Evolutionary conservation across 768 basidiomycete genomes (phyloP).

Genomic region (Lentinula aciculospora): DNA sequence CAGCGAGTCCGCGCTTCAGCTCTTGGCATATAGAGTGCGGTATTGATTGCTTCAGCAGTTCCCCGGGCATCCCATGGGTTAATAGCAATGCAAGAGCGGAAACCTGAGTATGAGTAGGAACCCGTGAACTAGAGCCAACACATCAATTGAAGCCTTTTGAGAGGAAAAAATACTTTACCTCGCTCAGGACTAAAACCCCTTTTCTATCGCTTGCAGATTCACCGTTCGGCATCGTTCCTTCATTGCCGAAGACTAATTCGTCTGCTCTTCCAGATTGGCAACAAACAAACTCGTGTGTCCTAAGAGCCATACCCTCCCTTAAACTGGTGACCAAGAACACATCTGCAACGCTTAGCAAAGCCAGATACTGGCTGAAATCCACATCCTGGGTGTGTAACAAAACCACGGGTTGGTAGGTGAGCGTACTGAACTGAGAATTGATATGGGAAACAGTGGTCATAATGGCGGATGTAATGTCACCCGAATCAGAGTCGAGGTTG

Average conservation of each 20-base stretch:
- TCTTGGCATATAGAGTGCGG: constrained; percentile 74
- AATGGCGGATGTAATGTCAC: constrained; percentile 7
- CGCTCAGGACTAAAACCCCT: constrained; percentile 73
- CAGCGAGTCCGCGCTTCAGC: constrained; percentile 60
- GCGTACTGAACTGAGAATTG: constrained; percentile 76
- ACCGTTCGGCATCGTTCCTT: constrained; percentile 15
- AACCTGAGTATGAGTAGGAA: constrained; percentile 81
- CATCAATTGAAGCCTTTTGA: neutral
- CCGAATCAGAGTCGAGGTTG: neutral
- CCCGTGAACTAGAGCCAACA: constrained; percentile 67
- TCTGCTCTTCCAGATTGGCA: constrained; percentile 57
- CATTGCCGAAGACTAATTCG: neutral
- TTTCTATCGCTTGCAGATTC: constrained; percentile 23
- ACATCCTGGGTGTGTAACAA: constrained; percentile 82
- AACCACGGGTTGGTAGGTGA: constrained; percentile 85
- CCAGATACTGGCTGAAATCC: constrained; percentile 83
- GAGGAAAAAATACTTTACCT: constrained; percentile 36
- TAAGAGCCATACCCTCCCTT: constrained; percentile 84
- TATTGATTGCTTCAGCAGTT: constrained; percentile 77
- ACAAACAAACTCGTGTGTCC: constrained; percentile 81
- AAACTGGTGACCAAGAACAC: constrained; percentile 82
- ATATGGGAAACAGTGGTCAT: constrained; percentile 55
- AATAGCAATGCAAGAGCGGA: constrained; percentile 79
- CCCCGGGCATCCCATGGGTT: constrained; percentile 84
- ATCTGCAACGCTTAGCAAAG: constrained; percentile 75